Evolutionary conservation across 2,329 filamentous ascomycete species (phyloP).

Genomic region (Mycosphaerella sp.): DNA sequence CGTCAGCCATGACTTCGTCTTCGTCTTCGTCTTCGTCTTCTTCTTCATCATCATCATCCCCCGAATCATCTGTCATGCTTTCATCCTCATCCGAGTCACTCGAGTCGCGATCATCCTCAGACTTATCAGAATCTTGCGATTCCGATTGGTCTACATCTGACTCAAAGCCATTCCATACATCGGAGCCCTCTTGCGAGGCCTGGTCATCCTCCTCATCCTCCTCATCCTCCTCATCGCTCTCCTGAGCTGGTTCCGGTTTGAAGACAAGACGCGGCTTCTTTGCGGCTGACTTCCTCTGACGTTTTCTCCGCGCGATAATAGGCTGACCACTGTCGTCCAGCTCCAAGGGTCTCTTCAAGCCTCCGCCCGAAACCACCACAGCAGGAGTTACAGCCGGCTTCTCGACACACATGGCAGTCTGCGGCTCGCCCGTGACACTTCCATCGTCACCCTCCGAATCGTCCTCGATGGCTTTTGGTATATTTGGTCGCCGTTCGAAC

Average conservation of each 20-base stretch:
- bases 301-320: constrained; percentile 71
- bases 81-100: not conserved
- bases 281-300: constrained; percentile 38
- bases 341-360: constrained; percentile 80
- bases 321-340: constrained; percentile 72
- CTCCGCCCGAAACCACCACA: constrained; percentile 54
- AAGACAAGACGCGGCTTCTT: constrained; percentile 25
- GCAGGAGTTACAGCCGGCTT: not conserved
- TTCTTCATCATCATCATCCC: constrained; percentile 11
- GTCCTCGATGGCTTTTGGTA: constrained; percentile 7
- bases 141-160: constrained; percentile 1
- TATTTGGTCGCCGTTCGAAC: constrained; percentile 39
- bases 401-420: not conserved
- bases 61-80: constrained; percentile 32
- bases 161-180: constrained; percentile 13
- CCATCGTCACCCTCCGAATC: constrained; percentile 15
- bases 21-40: constrained; percentile 1
- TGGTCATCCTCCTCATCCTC: not conserved
- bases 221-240: not conserved
- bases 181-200: not conserved
- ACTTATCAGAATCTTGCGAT: not conserved
- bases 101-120: not conserved
- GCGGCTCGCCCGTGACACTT: not conserved
- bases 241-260: not conserved
- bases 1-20: constrained; percentile 2